These are phyloP conservation scores for Kazachstania viticola DNA, from an alignment of 805 yeast genomes.

Conservation along the genomic window DNA sequence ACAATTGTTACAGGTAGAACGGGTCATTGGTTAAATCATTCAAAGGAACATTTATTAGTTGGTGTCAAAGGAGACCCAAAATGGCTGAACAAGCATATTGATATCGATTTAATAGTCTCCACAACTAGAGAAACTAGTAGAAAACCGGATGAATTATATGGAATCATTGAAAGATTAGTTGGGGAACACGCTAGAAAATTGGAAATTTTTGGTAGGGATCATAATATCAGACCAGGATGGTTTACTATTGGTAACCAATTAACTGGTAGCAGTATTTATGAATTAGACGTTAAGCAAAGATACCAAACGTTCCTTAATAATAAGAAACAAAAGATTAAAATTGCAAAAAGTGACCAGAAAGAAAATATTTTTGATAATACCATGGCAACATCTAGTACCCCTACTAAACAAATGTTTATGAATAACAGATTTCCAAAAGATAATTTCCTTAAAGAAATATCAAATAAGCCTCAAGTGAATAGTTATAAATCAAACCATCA, in stretches of 20 bases:
- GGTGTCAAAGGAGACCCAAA: slow-evolving; percentile 73
- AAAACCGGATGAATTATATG: slow-evolving; percentile 87
- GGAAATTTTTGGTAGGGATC: slow-evolving; percentile 83
- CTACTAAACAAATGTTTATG: too few relatives aligned
- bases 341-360: too few relatives aligned
- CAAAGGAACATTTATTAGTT: slow-evolving; percentile 80
- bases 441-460: too few relatives aligned
- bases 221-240: slow-evolving; percentile 86
- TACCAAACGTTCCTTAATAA: slow-evolving; percentile 23
- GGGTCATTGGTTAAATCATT: slow-evolving; percentile 94
- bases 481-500: too few relatives aligned
- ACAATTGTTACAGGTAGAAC: slow-evolving; percentile 93
- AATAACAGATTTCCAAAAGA: too few relatives aligned
- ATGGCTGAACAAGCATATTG: slow-evolving; percentile 59
- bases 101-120: slow-evolving; percentile 69
- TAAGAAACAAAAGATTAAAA: too few relatives aligned
- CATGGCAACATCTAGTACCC: too few relatives aligned
- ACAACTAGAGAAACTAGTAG: slow-evolving; percentile 80
- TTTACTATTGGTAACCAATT: slow-evolving; percentile 76
- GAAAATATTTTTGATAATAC: too few relatives aligned
- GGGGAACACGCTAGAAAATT: slow-evolving; percentile 69
- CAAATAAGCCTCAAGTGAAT: too few relatives aligned
- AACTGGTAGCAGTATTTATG: slow-evolving; percentile 45
- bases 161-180: slow-evolving; percentile 71
- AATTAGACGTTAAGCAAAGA: slow-evolving; percentile 40